These are phyloP conservation scores for Aciculosporium take DNA, from an alignment of 2,329 filamentous ascomycete genomes.

Conservation along the genomic window DNA sequence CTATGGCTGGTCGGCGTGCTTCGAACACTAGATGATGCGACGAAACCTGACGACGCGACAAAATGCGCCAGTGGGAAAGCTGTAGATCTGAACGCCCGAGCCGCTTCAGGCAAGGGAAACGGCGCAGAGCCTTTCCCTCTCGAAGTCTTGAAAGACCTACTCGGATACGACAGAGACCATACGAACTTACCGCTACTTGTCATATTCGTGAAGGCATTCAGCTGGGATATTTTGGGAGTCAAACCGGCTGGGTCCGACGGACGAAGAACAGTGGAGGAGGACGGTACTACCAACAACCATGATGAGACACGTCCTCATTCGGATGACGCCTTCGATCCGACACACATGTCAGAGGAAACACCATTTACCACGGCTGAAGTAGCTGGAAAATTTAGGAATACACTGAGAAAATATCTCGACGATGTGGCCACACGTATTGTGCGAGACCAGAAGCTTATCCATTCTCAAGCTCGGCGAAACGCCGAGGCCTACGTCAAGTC, in stretches of 20 bases:
- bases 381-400: conserved; percentile 72
- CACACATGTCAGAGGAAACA: conserved; percentile 48
- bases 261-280: conserved; percentile 72
- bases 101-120: conserved; percentile 40
- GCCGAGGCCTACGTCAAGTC: conserved; percentile 98
- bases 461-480: conserved; percentile 79
- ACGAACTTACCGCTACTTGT: conserved; percentile 82
- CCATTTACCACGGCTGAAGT: conserved; percentile 57
- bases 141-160: conserved; percentile 91
- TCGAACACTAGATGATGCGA: conserved; percentile 59
- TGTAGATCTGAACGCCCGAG: conserved; percentile 42
- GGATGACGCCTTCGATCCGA: conserved; percentile 31
- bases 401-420: conserved; percentile 79
- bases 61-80: conserved; percentile 49
- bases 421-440: conserved; percentile 80
- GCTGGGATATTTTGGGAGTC: conserved; percentile 85
- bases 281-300: conserved; percentile 47
- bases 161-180: conserved; percentile 88
- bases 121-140: conserved; percentile 83
- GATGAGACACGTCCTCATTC: conserved; percentile 28
- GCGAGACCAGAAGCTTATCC: conserved; percentile 82
- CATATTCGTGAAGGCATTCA: conserved; percentile 89
- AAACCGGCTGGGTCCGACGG: conserved; percentile 57
- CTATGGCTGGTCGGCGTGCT: conserved; percentile 87
- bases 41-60: conserved; percentile 46